Percentiles rank a stretch among this genome's conserved stretches.
Conservation (phyloP, 495 filamentous ascomycete species). For the Amphirosellinia nigrospora region DNA sequence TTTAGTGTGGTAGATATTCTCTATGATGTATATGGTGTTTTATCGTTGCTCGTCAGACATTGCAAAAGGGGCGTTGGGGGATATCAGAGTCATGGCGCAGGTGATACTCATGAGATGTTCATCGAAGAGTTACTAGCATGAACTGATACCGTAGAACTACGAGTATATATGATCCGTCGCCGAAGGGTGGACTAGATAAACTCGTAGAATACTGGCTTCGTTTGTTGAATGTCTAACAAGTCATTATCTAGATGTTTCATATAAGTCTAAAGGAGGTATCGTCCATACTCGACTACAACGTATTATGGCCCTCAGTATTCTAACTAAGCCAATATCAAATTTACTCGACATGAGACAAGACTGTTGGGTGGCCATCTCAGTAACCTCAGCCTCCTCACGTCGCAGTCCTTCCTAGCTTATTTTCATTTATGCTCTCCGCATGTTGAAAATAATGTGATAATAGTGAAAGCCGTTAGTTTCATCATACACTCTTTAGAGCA, state of each 20-base stretch:
- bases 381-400: not conserved
- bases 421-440: not conserved
- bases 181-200: no score
- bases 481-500: not conserved
- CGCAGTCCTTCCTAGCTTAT: not conserved
- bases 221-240: no score
- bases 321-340: not conserved
- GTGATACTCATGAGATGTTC: no score
- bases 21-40: not conserved
- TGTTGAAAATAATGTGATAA: not conserved
- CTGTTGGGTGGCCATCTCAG: not conserved
- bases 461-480: not conserved
- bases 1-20: not conserved
- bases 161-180: no score
- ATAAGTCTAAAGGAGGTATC: not conserved
- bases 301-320: not conserved
- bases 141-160: no score
- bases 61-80: not conserved
- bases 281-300: not conserved
- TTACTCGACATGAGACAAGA: not conserved
- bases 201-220: no score
- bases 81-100: no score
- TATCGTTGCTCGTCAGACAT: not conserved
- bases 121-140: no score
- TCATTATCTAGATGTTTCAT: no score